Evolutionary conservation across 495 filamentous ascomycete genomes (phyloP).

Genomic region (Xeromyces bisporus): DNA sequence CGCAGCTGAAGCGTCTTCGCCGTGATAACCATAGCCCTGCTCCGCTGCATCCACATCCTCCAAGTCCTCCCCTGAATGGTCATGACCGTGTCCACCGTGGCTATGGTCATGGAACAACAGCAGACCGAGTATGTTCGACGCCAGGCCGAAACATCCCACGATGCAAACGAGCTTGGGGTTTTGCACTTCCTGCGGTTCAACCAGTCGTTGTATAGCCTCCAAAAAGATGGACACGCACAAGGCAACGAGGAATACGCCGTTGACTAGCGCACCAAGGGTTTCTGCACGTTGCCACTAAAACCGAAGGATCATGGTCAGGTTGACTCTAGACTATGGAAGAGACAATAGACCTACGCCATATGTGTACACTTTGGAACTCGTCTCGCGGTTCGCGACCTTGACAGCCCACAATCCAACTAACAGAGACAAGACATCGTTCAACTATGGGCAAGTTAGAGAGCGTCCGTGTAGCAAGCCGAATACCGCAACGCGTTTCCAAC

Average conservation of each 20-base stretch:
- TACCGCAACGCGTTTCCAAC: conserved; percentile 6
- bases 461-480: conserved; percentile 1
- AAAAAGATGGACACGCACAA: conserved; percentile 90
- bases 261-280: conserved; percentile 86
- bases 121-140: conserved; percentile 79
- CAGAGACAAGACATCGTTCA: conserved; percentile 93
- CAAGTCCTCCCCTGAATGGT: conserved; percentile 24
- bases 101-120: conserved; percentile 86
- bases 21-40: conserved; percentile 9
- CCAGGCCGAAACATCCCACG: conserved; percentile 73
- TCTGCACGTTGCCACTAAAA: conserved; percentile 89
- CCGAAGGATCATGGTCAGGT: conserved; percentile 15
- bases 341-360: conserved; percentile 55
- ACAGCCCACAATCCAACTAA: conserved; percentile 92
- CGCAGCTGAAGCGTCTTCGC: conserved; percentile 13
- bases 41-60: conserved; percentile 14
- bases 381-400: conserved; percentile 59
- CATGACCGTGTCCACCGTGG: conserved; percentile 45
- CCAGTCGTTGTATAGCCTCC: conserved; percentile 75
- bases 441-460: conserved; percentile 11
- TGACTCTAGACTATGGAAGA: conserved; percentile 2
- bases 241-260: conserved; percentile 92
- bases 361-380: conserved; percentile 72
- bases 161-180: conserved; percentile 73
- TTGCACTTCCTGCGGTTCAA: conserved; percentile 72